phyloP scores from a whole-genome alignment of 176 grass and related monocot genomes.

The Pontederia crassipes region DNA sequence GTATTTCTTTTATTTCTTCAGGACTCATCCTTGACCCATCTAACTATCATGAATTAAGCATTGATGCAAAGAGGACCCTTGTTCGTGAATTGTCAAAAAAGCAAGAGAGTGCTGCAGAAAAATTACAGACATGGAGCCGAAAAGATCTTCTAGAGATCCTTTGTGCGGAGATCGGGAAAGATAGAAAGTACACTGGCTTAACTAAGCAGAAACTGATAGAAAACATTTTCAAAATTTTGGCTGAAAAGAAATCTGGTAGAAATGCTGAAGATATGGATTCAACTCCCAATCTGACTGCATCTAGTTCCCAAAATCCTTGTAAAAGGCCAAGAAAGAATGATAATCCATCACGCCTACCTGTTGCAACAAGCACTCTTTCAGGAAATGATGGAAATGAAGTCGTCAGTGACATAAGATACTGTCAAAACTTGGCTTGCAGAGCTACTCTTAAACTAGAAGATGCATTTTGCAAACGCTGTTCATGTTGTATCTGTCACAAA shows the following conservation, averaged over 20 bases:
- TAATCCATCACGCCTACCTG: slow-evolving; percentile 43
- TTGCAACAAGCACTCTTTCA: slow-evolving; percentile 27
- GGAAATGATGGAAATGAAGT: slow-evolving; percentile 31
- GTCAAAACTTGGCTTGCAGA: slow-evolving; percentile 74
- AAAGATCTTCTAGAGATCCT: slow-evolving; percentile 87
- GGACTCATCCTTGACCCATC: slow-evolving; percentile 50
- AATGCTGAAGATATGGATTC: slow-evolving; percentile 47
- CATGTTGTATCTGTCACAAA: slow-evolving; percentile 78
- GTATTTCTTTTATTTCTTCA: slow-evolving; percentile 25
- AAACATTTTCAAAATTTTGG: slow-evolving; percentile 74
- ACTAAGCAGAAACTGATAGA: slow-evolving; percentile 90
- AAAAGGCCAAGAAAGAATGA: slow-evolving; percentile 78
- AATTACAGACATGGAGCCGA: slow-evolving; percentile 66
- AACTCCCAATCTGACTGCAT: slow-evolving; percentile 29
- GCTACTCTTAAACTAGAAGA: slow-evolving; percentile 51
- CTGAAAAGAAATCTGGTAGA: slow-evolving; percentile 38
- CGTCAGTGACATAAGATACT: slow-evolving; percentile 33
- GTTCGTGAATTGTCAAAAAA: slow-evolving; percentile 62
- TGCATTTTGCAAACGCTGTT: slow-evolving; percentile 78
- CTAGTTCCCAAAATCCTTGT: slow-evolving; percentile 39
- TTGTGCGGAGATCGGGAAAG: slow-evolving; percentile 81
- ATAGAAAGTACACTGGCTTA: slow-evolving; percentile 85
- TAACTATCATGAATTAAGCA: slow-evolving; percentile 56
- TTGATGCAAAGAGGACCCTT: slow-evolving; percentile 63
- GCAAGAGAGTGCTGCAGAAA: slow-evolving; percentile 61